A percentile compares a stretch with the other conserved stretches of the same genome.
These are phyloP conservation scores for Escallonia herrerae DNA, from an alignment of 129 eudicot genomes.

Conservation along the genomic window DNA sequence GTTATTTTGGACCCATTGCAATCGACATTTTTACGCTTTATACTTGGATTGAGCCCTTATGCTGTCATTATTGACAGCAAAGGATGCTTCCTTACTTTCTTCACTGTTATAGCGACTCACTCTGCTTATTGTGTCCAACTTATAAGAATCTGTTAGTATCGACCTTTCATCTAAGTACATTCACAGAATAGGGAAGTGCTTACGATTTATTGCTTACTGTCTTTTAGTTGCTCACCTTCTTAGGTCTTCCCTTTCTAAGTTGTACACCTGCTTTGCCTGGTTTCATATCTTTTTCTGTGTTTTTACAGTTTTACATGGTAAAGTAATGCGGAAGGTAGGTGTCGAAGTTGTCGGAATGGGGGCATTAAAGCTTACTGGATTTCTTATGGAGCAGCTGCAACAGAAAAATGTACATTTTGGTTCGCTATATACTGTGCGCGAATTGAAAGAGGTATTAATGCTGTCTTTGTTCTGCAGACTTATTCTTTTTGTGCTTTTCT, in stretches of 20 bases:
- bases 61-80: background rate
- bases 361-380: slow-evolving; percentile 90
- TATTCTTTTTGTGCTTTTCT: background rate
- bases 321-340: slow-evolving; percentile 81
- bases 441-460: slow-evolving; percentile 71
- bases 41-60: background rate
- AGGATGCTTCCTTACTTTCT: background rate
- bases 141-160: too few relatives aligned
- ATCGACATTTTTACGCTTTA: background rate
- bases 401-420: slow-evolving; percentile 61
- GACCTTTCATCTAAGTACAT: too few relatives aligned
- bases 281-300: slow-evolving; percentile 3
- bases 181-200: background rate
- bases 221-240: background rate
- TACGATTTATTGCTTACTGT: too few relatives aligned
- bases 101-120: too few relatives aligned
- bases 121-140: too few relatives aligned
- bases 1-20: slow-evolving; percentile 2
- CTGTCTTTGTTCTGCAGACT: background rate
- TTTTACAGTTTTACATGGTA: slow-evolving; percentile 67
- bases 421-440: slow-evolving; percentile 83
- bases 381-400: slow-evolving; percentile 81
- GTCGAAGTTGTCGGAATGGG: slow-evolving; percentile 91
- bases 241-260: background rate
- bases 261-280: background rate